Percentiles rank a stretch among this genome's conserved stretches.
phyloP scores from a whole-genome alignment of 2,329 filamentous ascomycete species.

The Purpureocillium takamizusanense region DNA sequence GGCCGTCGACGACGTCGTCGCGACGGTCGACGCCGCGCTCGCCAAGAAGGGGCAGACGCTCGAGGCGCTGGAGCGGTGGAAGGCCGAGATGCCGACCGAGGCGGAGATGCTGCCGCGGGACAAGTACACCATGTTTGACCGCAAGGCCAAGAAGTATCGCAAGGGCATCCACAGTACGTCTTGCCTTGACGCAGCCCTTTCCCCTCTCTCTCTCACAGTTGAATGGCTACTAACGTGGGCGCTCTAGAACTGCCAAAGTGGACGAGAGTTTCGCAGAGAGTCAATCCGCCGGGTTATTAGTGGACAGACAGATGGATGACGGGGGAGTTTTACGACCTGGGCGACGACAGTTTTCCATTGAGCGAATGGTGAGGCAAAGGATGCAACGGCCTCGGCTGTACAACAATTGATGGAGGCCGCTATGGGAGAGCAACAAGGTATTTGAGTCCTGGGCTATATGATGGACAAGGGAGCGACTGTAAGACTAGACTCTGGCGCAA shows the following conservation, averaged over 20 bases:
- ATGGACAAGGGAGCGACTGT: conserved; percentile 5
- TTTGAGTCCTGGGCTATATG: too few species aligned
- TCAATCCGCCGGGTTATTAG: conserved; percentile 92
- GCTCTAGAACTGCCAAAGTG: conserved; percentile 71
- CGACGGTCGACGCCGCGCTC: conserved; percentile 71
- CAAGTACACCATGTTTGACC: conserved; percentile 97
- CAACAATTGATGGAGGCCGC: conserved; percentile 13
- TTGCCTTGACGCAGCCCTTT: not conserved
- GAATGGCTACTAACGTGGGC: conserved; percentile 13
- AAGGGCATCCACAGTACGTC: conserved; percentile 94
- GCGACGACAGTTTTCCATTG: not conserved
- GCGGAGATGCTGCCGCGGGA: conserved; percentile 91
- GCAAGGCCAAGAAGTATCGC: conserved; percentile 89
- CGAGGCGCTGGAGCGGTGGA: conserved; percentile 82
- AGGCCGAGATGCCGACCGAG: conserved; percentile 91
- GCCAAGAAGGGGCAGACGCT: conserved; percentile 61
- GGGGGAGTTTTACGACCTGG: not conserved
- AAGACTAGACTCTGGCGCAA: conserved; percentile 12
- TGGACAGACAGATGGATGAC: conserved; percentile 10
- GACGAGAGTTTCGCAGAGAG: conserved; percentile 87
- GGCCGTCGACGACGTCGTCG: conserved; percentile 79
- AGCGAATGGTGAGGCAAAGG: not conserved
- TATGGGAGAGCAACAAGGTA: conserved; percentile 5
- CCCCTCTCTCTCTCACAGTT: too few species aligned
- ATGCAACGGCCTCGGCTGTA: conserved; percentile 13